Base-by-base conservation (phyloP, 2,329 filamentous ascomycete genomes). In the Rutstroemia sydowiana region DNA sequence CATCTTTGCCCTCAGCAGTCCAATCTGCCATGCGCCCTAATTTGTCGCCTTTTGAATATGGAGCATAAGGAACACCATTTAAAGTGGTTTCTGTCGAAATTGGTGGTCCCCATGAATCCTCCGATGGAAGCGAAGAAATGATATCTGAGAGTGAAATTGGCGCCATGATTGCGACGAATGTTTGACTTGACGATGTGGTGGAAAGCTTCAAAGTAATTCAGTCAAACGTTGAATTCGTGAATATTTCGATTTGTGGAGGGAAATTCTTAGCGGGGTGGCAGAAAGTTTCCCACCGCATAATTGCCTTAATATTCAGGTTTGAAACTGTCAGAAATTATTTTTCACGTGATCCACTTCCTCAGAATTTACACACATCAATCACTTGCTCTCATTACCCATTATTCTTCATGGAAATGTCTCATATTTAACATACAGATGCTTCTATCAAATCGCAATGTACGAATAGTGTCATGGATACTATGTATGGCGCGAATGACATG, bases 11-110 rank as follows among this genome's bases (percentile, higher is more conserved):
- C 68, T 96, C 93, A 44, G 83, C 68, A 16, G 91, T 95, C 93
- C 93, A 98, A 77, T 98, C 93, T 56, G 93, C 93, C 91, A 98
- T 97, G 70, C 93, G 91, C 67, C 93, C 93, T 55, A 98, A 78
- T 79, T 96, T 97, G 77, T 98, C 93, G 69, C 89, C 90, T 74
- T 98, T 98, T 61, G 91, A 96, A 77, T 93, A 98, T 56, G 93
- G 93, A 63, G 93, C 93, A 71, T 96, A 98, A 36, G 93, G 93
- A 45, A 97, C 89, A 68, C 93, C 93, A 69, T 95, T 85, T 65
- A 97, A 81, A 57, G 88, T 95, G 59, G 88, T 95, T 70, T 95
- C 88, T 64, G 75, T 82, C 55, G 90, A 86, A 61, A 86, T 81
- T 56, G 87, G 71, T 49, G 92, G 92, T 55, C 93, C 93, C 93